A percentile compares a stretch with the other conserved stretches of the same genome.
phyloP scores from a whole-genome alignment of 345 rosid species.

The Arabidopsis arenosa region DNA sequence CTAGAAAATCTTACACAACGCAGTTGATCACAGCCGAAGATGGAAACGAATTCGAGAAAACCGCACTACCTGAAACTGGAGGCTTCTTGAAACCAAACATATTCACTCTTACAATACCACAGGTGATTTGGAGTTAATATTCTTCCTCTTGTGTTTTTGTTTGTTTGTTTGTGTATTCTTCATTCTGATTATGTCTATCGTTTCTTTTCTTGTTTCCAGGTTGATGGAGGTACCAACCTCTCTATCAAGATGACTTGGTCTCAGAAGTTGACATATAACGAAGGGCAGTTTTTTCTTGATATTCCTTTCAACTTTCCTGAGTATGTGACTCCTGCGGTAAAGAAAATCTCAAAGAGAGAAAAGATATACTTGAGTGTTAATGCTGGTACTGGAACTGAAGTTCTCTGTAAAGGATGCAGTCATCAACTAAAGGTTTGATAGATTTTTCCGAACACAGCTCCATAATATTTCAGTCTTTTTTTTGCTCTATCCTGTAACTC shows the following conservation, averaged over 20 bases:
- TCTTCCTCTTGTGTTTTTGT: no score
- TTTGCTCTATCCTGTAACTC: background rate
- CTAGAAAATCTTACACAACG: constrained; percentile 63
- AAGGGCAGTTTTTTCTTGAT: constrained; percentile 64
- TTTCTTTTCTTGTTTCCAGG: constrained; percentile 48
- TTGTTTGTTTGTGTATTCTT: no score
- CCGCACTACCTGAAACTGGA: constrained; percentile 54
- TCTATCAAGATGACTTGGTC: constrained; percentile 76
- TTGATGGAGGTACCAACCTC: constrained; percentile 84
- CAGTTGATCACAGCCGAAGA: constrained; percentile 55
- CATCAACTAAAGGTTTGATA: constrained; percentile 82
- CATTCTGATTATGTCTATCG: background rate
- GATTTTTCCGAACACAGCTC: background rate
- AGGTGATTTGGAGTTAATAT: constrained; percentile 49
- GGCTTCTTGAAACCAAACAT: constrained; percentile 71
- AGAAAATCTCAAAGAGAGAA: constrained; percentile 73
- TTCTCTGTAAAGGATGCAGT: constrained; percentile 69
- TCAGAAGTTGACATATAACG: constrained; percentile 63
- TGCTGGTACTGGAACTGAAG: constrained; percentile 64
- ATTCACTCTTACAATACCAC: constrained; percentile 75
- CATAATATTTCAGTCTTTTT: background rate
- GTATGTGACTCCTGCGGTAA: constrained; percentile 81
- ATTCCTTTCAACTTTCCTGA: constrained; percentile 88
- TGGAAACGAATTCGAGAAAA: constrained; percentile 52
- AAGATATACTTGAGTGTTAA: constrained; percentile 76